Base-by-base conservation (phyloP, 1,284 basidiomycete species). In the Microbotryum scabiosae region DNA sequence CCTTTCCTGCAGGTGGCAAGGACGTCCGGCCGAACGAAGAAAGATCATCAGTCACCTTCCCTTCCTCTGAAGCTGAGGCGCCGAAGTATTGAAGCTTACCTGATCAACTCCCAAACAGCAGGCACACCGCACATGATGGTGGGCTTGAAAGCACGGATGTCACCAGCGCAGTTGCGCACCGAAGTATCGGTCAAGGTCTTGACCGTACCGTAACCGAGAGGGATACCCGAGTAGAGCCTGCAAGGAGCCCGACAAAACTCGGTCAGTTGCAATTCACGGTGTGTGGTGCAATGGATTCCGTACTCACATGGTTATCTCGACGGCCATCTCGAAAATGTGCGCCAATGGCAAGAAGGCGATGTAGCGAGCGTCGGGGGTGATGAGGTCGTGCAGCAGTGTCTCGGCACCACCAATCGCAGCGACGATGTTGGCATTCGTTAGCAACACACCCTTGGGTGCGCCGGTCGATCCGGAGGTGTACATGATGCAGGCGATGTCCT, bases 121-220 rank as follows among this genome's bases (percentile, higher is more conserved):
- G 91, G 93, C 1, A 96, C 92, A 63, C 90, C 92, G 46, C 41
- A 49, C 61, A 67, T 59, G 75, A 94, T 83, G 43, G 83, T 82
- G 0, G 93, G 94, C 58, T 80, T 78, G 79, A 93, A 89, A 41
- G 85, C 82, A 61, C 81, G 80, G 72, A 97, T 84, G 75, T 97
- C 93, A 45, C 92, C 91, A 64, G 85, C 81, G 78, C 90, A 97
- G 62, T 91, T 85, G 61, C 89, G 84, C n/a, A 94, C 90, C 26
- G 84, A 88, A 3, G 84, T 83, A 73, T 96, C 90, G 5, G 93
- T 96, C 65, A 97, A 81, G 21, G 93, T 97, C 84, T 96, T 97
- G 76, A 96, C 85, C 60, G 87, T 85, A 18, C 88, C 93, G 72
- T 90, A 97, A 30, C 61, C 61, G 49, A 62, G 52, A 26, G 25